Conservation (phyloP, 2,329 filamentous ascomycete genomes). For the Aspergillus aculeatus region DNA sequence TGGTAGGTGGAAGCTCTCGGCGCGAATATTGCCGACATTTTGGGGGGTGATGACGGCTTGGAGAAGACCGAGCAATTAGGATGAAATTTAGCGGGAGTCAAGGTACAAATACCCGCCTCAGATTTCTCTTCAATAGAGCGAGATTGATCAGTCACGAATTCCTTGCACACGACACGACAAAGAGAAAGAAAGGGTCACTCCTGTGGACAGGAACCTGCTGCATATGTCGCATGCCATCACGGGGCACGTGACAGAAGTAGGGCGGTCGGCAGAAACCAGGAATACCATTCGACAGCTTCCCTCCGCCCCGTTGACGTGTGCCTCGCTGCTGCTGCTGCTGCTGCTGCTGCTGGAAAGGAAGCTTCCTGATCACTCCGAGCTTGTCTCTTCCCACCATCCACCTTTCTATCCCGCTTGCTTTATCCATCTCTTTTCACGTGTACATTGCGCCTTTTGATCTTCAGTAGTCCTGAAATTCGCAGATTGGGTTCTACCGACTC, state of each 20-base stretch:
- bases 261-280: slow-evolving; percentile 29
- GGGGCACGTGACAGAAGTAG: slow-evolving; percentile 25
- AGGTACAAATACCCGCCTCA: neutral
- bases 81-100: neutral
- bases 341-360: slow-evolving; percentile 7
- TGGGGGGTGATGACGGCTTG: slow-evolving; percentile 7
- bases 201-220: neutral
- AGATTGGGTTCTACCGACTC: slow-evolving; percentile 19
- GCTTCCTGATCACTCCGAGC: slow-evolving; percentile 17
- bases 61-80: neutral
- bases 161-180: neutral
- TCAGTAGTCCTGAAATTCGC: slow-evolving; percentile 12
- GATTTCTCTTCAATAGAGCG: neutral
- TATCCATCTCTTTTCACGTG: slow-evolving; percentile 19
- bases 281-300: slow-evolving; percentile 29
- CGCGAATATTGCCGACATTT: slow-evolving; percentile 34
- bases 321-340: slow-evolving; percentile 16
- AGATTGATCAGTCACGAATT: neutral
- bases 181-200: neutral
- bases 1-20: slow-evolving; percentile 30
- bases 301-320: slow-evolving; percentile 35
- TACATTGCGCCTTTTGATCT: slow-evolving; percentile 22
- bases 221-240: slow-evolving; percentile 13
- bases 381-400: slow-evolving; percentile 19
- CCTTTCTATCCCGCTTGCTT: slow-evolving; percentile 25